A percentile compares a stretch with the other conserved stretches of the same genome.
Conservation (phyloP, 2,329 filamentous ascomycete genomes). For the Uncinocarpus reesii region DNA sequence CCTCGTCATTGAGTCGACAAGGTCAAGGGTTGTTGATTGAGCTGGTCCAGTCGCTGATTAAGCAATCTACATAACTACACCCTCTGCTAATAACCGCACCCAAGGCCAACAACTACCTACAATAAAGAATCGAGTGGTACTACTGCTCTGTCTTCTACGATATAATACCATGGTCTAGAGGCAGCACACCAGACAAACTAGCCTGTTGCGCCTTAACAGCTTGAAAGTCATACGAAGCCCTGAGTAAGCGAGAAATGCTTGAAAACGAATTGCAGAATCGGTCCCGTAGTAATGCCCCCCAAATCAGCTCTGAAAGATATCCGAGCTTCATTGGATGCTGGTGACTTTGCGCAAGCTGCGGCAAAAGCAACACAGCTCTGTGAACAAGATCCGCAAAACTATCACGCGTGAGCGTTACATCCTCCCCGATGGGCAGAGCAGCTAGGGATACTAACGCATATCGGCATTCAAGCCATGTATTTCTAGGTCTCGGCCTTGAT, state of each 20-base stretch:
- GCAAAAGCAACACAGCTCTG: slow-evolving; percentile 59
- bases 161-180: not conserved
- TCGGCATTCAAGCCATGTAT: slow-evolving; percentile 54
- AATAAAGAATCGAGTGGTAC: not conserved
- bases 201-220: not conserved
- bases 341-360: slow-evolving; percentile 68
- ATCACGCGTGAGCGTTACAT: slow-evolving; percentile 57
- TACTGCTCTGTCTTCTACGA: not conserved
- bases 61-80: too few species aligned
- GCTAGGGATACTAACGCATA: slow-evolving; percentile 10
- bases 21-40: too few species aligned
- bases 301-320: slow-evolving; percentile 76
- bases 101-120: too few species aligned
- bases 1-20: too few species aligned
- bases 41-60: too few species aligned
- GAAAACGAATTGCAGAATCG: not conserved
- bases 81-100: too few species aligned
- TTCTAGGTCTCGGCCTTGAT: slow-evolving; percentile 74
- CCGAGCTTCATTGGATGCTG: slow-evolving; percentile 63
- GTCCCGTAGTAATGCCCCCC: slow-evolving; percentile 29
- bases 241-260: slow-evolving; percentile 3
- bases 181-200: not conserved
- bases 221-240: too few species aligned
- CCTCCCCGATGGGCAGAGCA: not conserved
- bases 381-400: slow-evolving; percentile 63